Evolutionary conservation across 169 alveolate species (phyloP).

Genomic region (Cryptosporidium ryanae): DNA sequence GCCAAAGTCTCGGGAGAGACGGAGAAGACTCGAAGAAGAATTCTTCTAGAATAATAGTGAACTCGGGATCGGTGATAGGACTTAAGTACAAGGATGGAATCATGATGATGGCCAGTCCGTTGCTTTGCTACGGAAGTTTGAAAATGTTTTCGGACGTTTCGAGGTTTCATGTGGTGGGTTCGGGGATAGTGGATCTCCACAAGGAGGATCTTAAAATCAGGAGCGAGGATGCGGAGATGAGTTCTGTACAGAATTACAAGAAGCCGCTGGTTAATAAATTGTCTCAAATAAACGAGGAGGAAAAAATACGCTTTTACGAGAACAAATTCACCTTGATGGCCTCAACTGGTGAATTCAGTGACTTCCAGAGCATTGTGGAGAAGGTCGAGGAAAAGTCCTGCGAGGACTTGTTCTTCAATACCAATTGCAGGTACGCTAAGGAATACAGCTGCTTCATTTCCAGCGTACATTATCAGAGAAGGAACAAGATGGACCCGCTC

Average conservation of each 20-base stretch:
- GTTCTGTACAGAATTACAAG: background rate
- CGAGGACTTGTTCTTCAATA: constrained; percentile 30
- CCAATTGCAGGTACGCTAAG: constrained; percentile 30
- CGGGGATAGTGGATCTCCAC: constrained; percentile 29
- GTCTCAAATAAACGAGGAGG: constrained; percentile 22
- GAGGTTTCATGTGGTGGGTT: constrained; percentile 64
- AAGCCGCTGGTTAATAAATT: constrained; percentile 29
- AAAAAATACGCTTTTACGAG: constrained; percentile 39
- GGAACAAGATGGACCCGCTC: constrained; percentile 78
- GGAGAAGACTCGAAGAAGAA: constrained; percentile 10
- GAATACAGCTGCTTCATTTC: constrained; percentile 46
- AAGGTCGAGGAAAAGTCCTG: constrained; percentile 55
- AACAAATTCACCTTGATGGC: constrained; percentile 16
- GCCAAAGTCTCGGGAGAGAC: background rate
- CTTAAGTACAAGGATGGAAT: constrained; percentile 56
- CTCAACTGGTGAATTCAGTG: constrained; percentile 68
- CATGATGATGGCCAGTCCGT: constrained; percentile 60
- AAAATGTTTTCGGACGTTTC: constrained; percentile 58
- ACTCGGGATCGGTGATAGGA: constrained; percentile 69
- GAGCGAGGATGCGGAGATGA: constrained; percentile 35
- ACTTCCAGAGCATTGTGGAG: constrained; percentile 43
- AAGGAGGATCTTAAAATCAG: constrained; percentile 13
- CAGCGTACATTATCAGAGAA: constrained; percentile 70
- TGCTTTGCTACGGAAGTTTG: constrained; percentile 44
- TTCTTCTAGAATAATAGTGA: constrained; percentile 48